phyloP scores from a whole-genome alignment of 805 yeast genomes.

The Starmerella asiatica region DNA sequence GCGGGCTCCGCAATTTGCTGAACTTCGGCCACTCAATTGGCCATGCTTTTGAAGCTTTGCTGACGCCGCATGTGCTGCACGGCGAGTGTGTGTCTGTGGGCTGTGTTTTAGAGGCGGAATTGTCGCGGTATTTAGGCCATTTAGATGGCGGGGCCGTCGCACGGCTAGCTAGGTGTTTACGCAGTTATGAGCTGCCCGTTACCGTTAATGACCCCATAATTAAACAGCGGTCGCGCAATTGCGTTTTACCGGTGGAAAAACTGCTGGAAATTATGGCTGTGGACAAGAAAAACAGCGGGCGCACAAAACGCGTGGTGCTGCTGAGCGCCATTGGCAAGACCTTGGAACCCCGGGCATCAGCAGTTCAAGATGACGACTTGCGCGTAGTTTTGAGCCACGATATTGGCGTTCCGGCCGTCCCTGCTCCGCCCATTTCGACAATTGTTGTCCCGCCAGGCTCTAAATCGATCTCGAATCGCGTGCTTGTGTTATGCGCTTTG shows the following conservation, averaged over 20 bases:
- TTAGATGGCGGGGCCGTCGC: conserved; percentile 90
- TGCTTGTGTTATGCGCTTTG: conserved; percentile 80
- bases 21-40: conserved; percentile 97
- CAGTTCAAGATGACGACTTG: conserved; percentile 66
- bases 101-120: conserved; percentile 85
- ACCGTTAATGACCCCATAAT: conserved; percentile 61
- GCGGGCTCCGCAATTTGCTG: conserved; percentile 78
- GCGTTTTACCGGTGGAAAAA: conserved; percentile 61
- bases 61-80: conserved; percentile 90
- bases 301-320: conserved; percentile 73
- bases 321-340: conserved; percentile 79
- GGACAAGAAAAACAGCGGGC: conserved; percentile 93
- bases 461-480: conserved; percentile 91
- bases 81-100: conserved; percentile 99
- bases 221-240: conserved; percentile 52
- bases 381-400: conserved; percentile 76
- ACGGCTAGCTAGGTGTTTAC: conserved; percentile 65
- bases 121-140: conserved; percentile 81
- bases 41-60: conserved; percentile 94
- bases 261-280: conserved; percentile 79
- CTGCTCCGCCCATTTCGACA: conserved; percentile 18
- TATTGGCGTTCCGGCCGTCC: conserved; percentile 41
- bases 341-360: conserved; percentile 75
- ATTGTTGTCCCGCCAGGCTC: conserved; percentile 86
- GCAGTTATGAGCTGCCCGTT: conserved; percentile 76